Conservation (phyloP, 441 rosid genomes). For the Populus trichocarpa region DNA sequence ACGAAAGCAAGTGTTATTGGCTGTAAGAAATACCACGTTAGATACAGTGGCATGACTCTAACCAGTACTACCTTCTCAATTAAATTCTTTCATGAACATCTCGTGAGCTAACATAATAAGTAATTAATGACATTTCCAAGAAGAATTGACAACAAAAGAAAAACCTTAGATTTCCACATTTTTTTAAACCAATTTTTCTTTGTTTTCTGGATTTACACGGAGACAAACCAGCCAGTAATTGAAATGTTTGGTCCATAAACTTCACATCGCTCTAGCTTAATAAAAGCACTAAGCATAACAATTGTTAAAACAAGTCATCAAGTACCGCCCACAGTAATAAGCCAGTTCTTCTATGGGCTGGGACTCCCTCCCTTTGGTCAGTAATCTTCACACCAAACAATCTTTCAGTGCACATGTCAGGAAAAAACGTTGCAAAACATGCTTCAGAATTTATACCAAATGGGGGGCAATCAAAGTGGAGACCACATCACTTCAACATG, state of each 20-base stretch:
- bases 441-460: not conserved
- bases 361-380: not conserved
- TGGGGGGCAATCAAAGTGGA: not conserved
- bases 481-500: not conserved
- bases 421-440: not conserved
- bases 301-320: not conserved
- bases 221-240: not conserved
- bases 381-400: not conserved
- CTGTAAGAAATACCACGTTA: conserved; percentile 38
- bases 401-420: conserved; percentile 1
- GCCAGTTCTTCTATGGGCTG: not conserved
- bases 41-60: not conserved
- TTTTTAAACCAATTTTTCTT: not conserved
- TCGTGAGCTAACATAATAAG: not conserved
- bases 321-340: not conserved
- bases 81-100: not conserved
- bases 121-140: not conserved
- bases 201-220: not conserved
- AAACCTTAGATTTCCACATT: not conserved
- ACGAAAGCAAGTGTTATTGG: conserved; percentile 94
- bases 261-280: not conserved
- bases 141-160: not conserved
- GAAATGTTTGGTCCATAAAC: not conserved
- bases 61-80: not conserved
- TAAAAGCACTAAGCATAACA: not conserved